Base-by-base conservation (phyloP, 257 asterid genomes). In the Hygrophila difformis region DNA sequence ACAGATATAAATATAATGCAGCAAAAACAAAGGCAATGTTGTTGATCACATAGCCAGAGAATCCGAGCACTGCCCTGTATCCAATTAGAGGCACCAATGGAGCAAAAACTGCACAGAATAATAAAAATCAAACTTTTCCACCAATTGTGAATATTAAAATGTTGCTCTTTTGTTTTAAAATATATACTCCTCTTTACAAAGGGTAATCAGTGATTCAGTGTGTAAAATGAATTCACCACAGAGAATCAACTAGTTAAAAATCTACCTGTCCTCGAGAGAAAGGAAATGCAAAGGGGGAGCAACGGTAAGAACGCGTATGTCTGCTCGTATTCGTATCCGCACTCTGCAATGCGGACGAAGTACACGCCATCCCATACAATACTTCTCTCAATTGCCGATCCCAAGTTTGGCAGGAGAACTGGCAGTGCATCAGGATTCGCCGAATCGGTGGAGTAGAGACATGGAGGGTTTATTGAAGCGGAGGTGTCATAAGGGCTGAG, bases 321-420 rank as follows among this genome's bases (percentile, higher is more conserved):
- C 67, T 89, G 98, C 47, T 89, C 98, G 56, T 89, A 89, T 46
- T 89, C 98, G 49, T 89, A 89, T 39, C 96, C 94, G 44, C 98
- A 89, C 67, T 82, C 73, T 0, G 93, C 92, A 8, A 79, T 75
- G 50, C 96, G 94, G 15, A 65, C 62, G 52, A 79, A 89, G 73
- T 85, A 82, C 39, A 85, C 96, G 28, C 94, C 59, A 57, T 89
- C 98, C 98, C 98, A 89, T 16, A 85, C 98, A 21, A 89, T 67
- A 66, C 96, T 76, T 39, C 60, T 64, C 78, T 89, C 94, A 18
- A 89, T 62, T 21, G 77, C 72, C 11, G 77, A 53, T 11, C 84
- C 86, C 1, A 82, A 15, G 6, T 60, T 39, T 10, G 93, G 93
- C 16, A 89, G 67, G 19, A 66, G 62, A 44, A 71, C 56, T 28